Base-by-base conservation (phyloP, 2,329 filamentous ascomycete species). In the Sporothrix protearum region DNA sequence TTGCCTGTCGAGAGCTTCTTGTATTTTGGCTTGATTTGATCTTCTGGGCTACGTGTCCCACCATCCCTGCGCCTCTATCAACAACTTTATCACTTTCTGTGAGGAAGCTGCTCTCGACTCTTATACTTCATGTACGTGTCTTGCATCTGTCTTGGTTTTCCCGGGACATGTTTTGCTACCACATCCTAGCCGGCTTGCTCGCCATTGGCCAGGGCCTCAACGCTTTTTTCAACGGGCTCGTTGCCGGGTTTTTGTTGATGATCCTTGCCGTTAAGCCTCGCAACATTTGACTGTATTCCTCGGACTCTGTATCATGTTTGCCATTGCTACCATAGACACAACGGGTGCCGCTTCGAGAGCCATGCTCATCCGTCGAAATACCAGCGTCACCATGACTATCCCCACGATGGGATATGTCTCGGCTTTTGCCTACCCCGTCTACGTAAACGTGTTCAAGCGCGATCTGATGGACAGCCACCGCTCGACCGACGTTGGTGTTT, bases 191-290 rank as follows among this genome's bases (percentile, higher is more conserved):
- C 19, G 84, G 87, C 71, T 83, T 89, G 30, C 82, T 89, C 12
- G 86, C 88, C 12, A 83, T 86, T 1, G 87, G 85, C 0, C 87
- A 90, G 77, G 87, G 86, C 45, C 80, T 85, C 22, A 90, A 89
- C 73, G 86, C 88, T 1, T 77, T 87, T 1, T 77, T 87, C 19
- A 88, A 87, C 59, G 84, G 88, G 5, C 89, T 90, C 78, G 78
- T 83, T 28, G 86, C 85, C 2, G 83, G 83, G n/a, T 81, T 81
- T 25, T 74, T 88, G 12, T 87, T 89, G 83, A 85, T 84, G 75
- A 83, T 84, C 74, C 79, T 77, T 0, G 76, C 77, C 25, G 77
- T 87, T 71, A 85, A 85, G 75, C 87, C 87, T 1, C 83, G 87
- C 53, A 84, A 81, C 76, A 83, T 89, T 28, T 90, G 74, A 77